Base-by-base conservation (phyloP, 805 yeast species). In the Priceomyces fermenticarens region DNA sequence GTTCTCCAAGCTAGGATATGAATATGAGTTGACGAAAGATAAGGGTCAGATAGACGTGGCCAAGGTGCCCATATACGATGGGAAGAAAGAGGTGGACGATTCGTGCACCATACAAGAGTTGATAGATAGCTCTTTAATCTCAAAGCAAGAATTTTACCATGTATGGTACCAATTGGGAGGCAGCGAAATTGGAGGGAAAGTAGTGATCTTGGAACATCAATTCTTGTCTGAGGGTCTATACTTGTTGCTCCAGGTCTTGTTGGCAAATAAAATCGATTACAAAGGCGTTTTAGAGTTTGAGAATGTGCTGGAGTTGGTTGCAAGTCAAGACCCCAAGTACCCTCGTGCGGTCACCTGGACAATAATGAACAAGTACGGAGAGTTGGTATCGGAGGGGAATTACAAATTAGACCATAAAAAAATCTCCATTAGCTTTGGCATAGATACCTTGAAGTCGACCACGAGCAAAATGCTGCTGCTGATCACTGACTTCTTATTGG, bases 371-470 rank as follows among this genome's bases (percentile, higher is more conserved):
- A 75, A 70, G 51, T 84, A 81, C 55, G 55, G 71, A 4, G 27
- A 40, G 3, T 32, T 45, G 1, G 50, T 47, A 0, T 43, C 41
- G 0, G 50, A 44, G 10, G 52, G 44, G 35, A 54, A 54, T 4
- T 72, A 65, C 50, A 45, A 49, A 14, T 48, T 86, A 9, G 71
- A 82, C 44, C 62, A 63, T 36, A 49, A 46, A 2, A 55, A 55
- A 29, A 70, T 84, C 2, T 71, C 82, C 1, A 55, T 53, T 36
- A 86, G 88, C 85, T 79, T 78, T 49, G 95, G 95, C 0, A 53
- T 76, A 2, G 66, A 72, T 38, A 64, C 81, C 0, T 63, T 87
- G 10, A 23, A 44, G 30, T 39, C 49, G 5, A 39, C 50, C 2
- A 35, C 45, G 4, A 41, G 50, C 11, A 48, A 48, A n/a, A n/a